phyloP scores from a whole-genome alignment of 208 protist genomes.

The Trypanosomatidae sp. region DNA sequence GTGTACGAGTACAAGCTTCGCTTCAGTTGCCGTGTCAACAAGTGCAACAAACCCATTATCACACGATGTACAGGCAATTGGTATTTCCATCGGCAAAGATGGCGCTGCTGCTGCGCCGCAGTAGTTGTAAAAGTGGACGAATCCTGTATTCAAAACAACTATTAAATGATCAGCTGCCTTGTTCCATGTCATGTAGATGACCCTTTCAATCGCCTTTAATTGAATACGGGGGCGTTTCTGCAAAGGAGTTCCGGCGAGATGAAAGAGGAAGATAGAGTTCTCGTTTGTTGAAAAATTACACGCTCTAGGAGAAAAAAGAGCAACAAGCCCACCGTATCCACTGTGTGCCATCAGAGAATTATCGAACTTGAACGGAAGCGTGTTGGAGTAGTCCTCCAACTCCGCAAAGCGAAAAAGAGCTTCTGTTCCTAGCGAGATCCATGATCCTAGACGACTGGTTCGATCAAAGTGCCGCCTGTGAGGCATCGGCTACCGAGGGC shows the following conservation, averaged over 20 bases:
- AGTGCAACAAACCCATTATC: slow-evolving; percentile 53
- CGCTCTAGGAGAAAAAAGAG: slow-evolving; percentile 33
- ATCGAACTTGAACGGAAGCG: slow-evolving; percentile 21
- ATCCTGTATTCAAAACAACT: slow-evolving; percentile 49
- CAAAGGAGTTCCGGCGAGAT: slow-evolving; percentile 10
- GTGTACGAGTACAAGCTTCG: slow-evolving; percentile 28
- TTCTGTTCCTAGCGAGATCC: slow-evolving; percentile 60
- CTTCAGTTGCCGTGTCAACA: slow-evolving; percentile 15
- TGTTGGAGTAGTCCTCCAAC: slow-evolving; percentile 34
- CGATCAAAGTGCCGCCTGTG: slow-evolving; percentile 35
- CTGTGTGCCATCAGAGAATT: slow-evolving; percentile 46
- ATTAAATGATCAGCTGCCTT: slow-evolving; percentile 59
- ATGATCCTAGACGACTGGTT: slow-evolving; percentile 52
- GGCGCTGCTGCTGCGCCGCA: slow-evolving; percentile 28
- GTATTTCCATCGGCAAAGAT: slow-evolving; percentile 35
- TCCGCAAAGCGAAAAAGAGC: slow-evolving; percentile 61
- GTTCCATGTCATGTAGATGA: slow-evolving; percentile 77
- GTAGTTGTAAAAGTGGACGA: slow-evolving; percentile 62
- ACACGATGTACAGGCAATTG: slow-evolving; percentile 35
- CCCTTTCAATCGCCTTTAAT: slow-evolving; percentile 40
- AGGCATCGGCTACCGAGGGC: slow-evolving; percentile 30
- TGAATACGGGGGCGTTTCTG: slow-evolving; percentile 15
- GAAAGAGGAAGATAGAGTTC: slow-evolving; percentile 36
- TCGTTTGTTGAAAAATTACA: slow-evolving; percentile 23
- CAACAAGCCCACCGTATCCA: slow-evolving; percentile 48